Evolutionary conservation across 2,329 filamentous ascomycete species (phyloP).

Genomic region (Verticillium albo-atrum): DNA sequence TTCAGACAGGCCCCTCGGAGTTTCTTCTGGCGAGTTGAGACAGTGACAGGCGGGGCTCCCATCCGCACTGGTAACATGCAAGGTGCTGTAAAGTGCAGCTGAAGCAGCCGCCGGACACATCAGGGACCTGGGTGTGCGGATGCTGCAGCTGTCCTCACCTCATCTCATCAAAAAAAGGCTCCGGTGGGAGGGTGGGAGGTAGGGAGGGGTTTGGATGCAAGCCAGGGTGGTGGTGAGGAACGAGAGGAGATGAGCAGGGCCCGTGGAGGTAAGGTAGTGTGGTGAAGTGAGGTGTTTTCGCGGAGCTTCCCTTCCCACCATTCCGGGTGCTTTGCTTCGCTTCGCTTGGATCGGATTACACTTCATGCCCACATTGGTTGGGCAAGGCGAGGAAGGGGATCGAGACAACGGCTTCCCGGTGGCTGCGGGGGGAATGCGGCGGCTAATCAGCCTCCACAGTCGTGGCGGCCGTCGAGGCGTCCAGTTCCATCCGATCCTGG

Average conservation of each 20-base stretch:
- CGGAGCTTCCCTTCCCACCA: not conserved
- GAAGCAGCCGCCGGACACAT: not conserved
- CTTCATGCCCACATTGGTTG: not conserved
- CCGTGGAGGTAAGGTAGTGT: not conserved
- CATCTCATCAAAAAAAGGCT: not conserved
- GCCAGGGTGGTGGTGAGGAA: not conserved
- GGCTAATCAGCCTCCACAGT: not conserved
- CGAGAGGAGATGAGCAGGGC: not conserved
- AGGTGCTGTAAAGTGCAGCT: not conserved
- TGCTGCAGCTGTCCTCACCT: not conserved
- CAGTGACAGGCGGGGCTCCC: not conserved
- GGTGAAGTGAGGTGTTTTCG: not conserved
- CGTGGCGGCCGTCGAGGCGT: not conserved
- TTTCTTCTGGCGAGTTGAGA: not conserved
- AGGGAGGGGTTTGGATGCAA: not conserved
- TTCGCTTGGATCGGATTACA: not conserved
- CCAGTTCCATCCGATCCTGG: not conserved
- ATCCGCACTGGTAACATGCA: not conserved
- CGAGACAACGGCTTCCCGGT: not conserved
- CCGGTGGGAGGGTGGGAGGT: not conserved
- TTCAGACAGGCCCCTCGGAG: not conserved
- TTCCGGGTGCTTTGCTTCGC: not conserved
- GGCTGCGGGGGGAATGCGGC: not conserved
- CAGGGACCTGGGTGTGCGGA: not conserved
- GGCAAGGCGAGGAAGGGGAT: not conserved